Evolutionary conservation across 441 rosid species (phyloP), one percentile per base, ranked within the genome.

Genomic region (Arabidopsis lyrata): DNA sequence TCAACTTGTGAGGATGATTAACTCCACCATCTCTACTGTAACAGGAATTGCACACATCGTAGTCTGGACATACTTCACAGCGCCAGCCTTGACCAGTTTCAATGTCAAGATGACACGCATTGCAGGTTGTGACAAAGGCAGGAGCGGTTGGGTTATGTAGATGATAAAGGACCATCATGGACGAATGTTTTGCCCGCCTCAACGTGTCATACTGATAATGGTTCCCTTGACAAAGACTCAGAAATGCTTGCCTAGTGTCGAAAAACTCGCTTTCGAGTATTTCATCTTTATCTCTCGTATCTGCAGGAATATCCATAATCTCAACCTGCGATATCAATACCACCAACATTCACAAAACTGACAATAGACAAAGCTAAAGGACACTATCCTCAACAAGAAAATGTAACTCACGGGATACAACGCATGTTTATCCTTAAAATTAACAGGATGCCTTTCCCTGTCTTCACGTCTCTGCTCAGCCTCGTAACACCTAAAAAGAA

Each of bases 21-120:
- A 88, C 80, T 68, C 92, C 92, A 34, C 91, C 96, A 76, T 92
- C 96, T 82, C 93, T 93, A 69, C 79, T 86, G 77, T 93, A 92
- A 81, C 99, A 96, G 52, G 84, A 44, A 73, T 93, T 92, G 82
- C 99, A 96, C 58, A 96, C 91, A 82, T 96, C 98, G 81, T 89
- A 96, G 77, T 96, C 98, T 5, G 98, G 97, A 78, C 99, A 96
- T 75, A 93, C 87, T 83, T 96, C 99, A 79, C 99, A 96, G 31
- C 89, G 96, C 99, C 99, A 96, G 67, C 99, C 98, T 83, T 96
- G 98, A 85, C 99, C 99, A 8, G 93, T 86, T 87, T 96, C 98
- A 72, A 96, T 91, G 83, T 96, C 99, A 69, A 92, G 96, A 79
- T 86, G 89, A 63, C 99, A 96, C 54, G 84, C 66, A 52, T 88